A percentile compares a stretch with the other conserved stretches of the same genome.
Evolutionary conservation across 164 flowering plant genomes (phyloP).

Genomic region (Magnolia changhungtana): DNA sequence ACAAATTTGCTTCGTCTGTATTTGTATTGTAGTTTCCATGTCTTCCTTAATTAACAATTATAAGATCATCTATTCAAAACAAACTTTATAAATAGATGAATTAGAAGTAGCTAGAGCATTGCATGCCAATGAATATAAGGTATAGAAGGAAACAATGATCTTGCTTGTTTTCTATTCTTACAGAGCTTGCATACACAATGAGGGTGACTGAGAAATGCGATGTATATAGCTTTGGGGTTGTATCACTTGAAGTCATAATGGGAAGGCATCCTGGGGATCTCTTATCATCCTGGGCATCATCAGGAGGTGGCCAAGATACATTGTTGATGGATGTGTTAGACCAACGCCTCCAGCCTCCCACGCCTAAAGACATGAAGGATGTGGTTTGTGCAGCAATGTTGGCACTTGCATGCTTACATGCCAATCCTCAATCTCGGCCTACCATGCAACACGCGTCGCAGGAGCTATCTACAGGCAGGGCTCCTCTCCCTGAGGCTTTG

Average conservation of each 20-base stretch:
- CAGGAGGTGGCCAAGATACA: background rate
- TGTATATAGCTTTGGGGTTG: constrained; percentile 13
- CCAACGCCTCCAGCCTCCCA: constrained; percentile 1
- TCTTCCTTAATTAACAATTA: no score
- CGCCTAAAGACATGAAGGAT: background rate
- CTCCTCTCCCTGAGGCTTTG: background rate
- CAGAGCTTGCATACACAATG: constrained; percentile 12
- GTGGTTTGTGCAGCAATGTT: background rate
- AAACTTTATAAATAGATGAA: no score
- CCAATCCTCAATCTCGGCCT: constrained; percentile 14
- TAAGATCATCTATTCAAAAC: no score
- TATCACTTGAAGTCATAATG: constrained; percentile 5
- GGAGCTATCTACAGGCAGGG: background rate
- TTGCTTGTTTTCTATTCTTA: background rate
- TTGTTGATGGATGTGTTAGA: constrained; percentile 6
- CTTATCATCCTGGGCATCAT: background rate
- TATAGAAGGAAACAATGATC: no score
- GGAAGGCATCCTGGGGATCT: constrained; percentile 14
- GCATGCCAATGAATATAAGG: no score
- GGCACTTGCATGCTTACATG: constrained; percentile 5
- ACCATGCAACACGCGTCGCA: constrained; percentile 5
- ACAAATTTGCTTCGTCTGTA: no score
- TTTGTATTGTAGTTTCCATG: no score
- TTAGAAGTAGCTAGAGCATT: no score
- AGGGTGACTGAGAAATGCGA: constrained; percentile 11